Percentiles rank a stretch among this genome's conserved stretches.
These are phyloP conservation scores for Aspergillus calidoustus DNA, from an alignment of 2,329 filamentous ascomycete genomes.

Conservation along the genomic window DNA sequence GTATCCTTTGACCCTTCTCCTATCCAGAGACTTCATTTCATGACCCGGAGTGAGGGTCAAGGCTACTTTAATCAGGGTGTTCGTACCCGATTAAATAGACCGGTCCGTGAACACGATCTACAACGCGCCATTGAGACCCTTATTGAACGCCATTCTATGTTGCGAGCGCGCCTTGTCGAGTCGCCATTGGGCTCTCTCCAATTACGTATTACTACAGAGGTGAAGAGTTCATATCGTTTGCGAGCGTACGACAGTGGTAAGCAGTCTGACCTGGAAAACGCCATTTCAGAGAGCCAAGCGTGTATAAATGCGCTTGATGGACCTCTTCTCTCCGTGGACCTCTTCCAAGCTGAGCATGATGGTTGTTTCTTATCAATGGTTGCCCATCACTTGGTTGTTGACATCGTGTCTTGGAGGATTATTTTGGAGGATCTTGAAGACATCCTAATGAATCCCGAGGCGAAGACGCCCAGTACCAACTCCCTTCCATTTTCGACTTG, in stretches of 20 bases:
- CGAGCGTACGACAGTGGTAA: slow-evolving; percentile 25
- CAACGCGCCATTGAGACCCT: slow-evolving; percentile 36
- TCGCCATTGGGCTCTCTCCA: slow-evolving; percentile 23
- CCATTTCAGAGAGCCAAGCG: slow-evolving; percentile 36
- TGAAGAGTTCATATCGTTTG: slow-evolving; percentile 36
- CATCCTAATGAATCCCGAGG: slow-evolving; percentile 35
- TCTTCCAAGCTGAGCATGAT: slow-evolving; percentile 43
- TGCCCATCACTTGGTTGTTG: slow-evolving; percentile 45
- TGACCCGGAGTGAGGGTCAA: slow-evolving; percentile 36
- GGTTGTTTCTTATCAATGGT: slow-evolving; percentile 39
- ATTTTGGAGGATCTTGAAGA: slow-evolving; percentile 47
- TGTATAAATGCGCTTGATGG: slow-evolving; percentile 42
- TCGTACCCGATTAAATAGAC: slow-evolving; percentile 35
- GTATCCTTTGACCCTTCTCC: slow-evolving; percentile 41
- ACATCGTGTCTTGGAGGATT: slow-evolving; percentile 48
- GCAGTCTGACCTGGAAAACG: slow-evolving; percentile 29
- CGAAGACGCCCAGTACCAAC: slow-evolving; percentile 22
- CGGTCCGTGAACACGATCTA: slow-evolving; percentile 30
- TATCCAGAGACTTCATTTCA: slow-evolving; percentile 46
- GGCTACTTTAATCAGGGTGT: slow-evolving; percentile 48
- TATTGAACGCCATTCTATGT: slow-evolving; percentile 43
- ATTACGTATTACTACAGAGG: slow-evolving; percentile 37
- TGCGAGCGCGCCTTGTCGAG: slow-evolving; percentile 39
- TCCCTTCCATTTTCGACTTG: slow-evolving; percentile 46
- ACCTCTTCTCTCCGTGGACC: slow-evolving; percentile 48